Evolutionary conservation across 148 eudicot species (phyloP).

Genomic region (Silene conica): DNA sequence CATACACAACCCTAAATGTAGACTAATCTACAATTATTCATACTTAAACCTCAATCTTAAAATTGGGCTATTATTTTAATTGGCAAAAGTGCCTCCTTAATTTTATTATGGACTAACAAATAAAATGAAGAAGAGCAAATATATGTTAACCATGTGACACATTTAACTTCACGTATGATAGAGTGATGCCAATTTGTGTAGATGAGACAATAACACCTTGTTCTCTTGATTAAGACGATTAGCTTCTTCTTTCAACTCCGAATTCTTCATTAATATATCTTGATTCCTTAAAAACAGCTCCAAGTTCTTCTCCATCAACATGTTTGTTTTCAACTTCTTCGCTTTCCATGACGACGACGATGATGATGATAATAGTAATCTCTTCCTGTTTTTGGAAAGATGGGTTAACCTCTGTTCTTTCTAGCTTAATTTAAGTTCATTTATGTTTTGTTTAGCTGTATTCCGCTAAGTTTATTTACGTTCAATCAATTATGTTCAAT

Average conservation of each 20-base stretch:
- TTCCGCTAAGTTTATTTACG: no score
- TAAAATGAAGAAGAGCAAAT: neutral
- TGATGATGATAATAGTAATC: no score
- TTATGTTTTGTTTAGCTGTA: no score
- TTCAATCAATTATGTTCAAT: no score
- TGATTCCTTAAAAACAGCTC: conserved; percentile 42
- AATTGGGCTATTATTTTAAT: neutral
- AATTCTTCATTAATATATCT: conserved; percentile 50
- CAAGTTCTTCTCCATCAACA: conserved; percentile 47
- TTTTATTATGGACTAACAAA: no score
- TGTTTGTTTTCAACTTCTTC: conserved; percentile 22
- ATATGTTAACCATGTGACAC: neutral
- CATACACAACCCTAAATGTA: no score
- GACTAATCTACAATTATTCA: no score
- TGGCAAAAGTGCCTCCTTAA: neutral
- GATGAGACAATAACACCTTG: conserved; percentile 36
- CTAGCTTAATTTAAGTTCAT: no score
- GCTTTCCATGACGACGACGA: neutral
- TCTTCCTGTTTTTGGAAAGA: conserved; percentile 22
- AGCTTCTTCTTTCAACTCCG: conserved; percentile 45
- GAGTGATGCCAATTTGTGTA: conserved; percentile 18
- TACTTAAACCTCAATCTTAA: neutral
- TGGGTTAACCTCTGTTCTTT: no score
- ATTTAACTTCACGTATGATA: no score
- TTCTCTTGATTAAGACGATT: conserved; percentile 47